Evolutionary conservation across 2,329 filamentous ascomycete species (phyloP).

Genomic region (Mollisia scopiformis): DNA sequence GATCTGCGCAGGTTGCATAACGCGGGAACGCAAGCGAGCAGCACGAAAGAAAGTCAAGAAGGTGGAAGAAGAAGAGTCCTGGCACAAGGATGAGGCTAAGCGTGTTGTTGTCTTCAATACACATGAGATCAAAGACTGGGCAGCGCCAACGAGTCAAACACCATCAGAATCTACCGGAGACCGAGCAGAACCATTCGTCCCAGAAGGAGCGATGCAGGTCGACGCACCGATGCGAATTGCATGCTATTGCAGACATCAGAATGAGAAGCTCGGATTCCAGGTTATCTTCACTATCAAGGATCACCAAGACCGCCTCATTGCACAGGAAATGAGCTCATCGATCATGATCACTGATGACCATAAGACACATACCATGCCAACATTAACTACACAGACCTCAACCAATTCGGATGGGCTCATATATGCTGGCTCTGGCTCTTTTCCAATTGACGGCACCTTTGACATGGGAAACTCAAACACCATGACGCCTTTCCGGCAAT

Average conservation of each 20-base stretch:
- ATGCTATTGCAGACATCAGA: constrained; percentile 94
- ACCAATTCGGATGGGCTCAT: constrained; percentile 36
- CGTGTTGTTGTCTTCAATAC: constrained; percentile 92
- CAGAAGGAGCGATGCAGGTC: constrained; percentile 71
- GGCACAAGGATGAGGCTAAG: constrained; percentile 78
- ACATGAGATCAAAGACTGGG: constrained; percentile 83
- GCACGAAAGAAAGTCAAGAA: constrained; percentile 93
- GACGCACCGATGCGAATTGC: constrained; percentile 93
- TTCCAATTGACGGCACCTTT: constrained; percentile 35
- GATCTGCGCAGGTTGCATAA: constrained; percentile 91
- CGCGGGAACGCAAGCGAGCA: constrained; percentile 86
- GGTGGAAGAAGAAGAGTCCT: constrained; percentile 87
- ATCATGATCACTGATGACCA: constrained; percentile 99
- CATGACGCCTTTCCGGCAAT: constrained; percentile 53
- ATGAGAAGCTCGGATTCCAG: constrained; percentile 87
- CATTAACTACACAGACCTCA: constrained; percentile 36
- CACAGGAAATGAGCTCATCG: constrained; percentile 82
- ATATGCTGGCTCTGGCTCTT: constrained; percentile 46
- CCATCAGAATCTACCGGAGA: constrained; percentile 49
- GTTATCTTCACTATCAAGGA: constrained; percentile 97
- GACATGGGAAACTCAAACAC: constrained; percentile 32
- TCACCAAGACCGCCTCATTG: constrained; percentile 72
- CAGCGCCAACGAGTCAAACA: constrained; percentile 58
- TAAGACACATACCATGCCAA: constrained; percentile 71
- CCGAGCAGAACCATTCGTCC: constrained; percentile 49